These are phyloP conservation scores for Delitschia confertaspora DNA, from an alignment of 495 filamentous ascomycete species.

Conservation along the genomic window DNA sequence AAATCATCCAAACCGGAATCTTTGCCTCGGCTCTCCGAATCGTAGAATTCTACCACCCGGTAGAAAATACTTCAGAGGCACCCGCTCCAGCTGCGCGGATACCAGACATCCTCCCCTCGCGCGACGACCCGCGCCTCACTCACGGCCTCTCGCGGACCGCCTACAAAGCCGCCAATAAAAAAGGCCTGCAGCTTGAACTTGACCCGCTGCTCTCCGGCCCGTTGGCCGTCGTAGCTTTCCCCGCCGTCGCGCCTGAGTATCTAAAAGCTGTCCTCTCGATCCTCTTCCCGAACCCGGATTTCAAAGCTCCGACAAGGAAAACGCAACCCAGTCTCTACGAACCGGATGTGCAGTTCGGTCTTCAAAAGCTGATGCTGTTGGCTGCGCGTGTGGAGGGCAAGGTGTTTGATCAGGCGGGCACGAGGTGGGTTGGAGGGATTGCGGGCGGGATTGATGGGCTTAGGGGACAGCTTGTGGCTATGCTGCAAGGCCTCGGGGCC, in stretches of 20 bases:
- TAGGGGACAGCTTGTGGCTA: slow-evolving; percentile 66
- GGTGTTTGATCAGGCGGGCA: slow-evolving; percentile 71
- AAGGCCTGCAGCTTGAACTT: slow-evolving; percentile 47
- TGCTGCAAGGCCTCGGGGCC: slow-evolving; percentile 67
- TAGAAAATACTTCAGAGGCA: not conserved
- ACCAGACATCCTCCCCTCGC: slow-evolving; percentile 19
- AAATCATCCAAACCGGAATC: slow-evolving; percentile 79
- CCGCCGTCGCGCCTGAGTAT: slow-evolving; percentile 70
- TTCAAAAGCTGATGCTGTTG: slow-evolving; percentile 78
- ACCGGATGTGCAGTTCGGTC: slow-evolving; percentile 58
- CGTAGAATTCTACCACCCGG: slow-evolving; percentile 75
- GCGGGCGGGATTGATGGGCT: slow-evolving; percentile 73
- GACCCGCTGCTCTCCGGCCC: slow-evolving; percentile 74
- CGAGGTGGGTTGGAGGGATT: slow-evolving; percentile 80
- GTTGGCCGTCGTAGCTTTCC: slow-evolving; percentile 69
- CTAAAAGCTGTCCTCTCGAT: slow-evolving; percentile 68
- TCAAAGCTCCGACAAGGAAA: slow-evolving; percentile 65
- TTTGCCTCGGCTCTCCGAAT: slow-evolving; percentile 76
- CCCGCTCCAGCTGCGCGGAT: slow-evolving; percentile 27
- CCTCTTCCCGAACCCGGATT: slow-evolving; percentile 60
- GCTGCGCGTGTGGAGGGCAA: slow-evolving; percentile 74
- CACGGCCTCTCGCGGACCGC: slow-evolving; percentile 63
- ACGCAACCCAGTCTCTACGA: slow-evolving; percentile 76
- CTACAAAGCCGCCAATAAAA: slow-evolving; percentile 40
- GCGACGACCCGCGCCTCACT: slow-evolving; percentile 47